A percentile compares a stretch with the other conserved stretches of the same genome.
Evolutionary conservation across 2,329 filamentous ascomycete species (phyloP).

Genomic region (Verticillium dahliae): DNA sequence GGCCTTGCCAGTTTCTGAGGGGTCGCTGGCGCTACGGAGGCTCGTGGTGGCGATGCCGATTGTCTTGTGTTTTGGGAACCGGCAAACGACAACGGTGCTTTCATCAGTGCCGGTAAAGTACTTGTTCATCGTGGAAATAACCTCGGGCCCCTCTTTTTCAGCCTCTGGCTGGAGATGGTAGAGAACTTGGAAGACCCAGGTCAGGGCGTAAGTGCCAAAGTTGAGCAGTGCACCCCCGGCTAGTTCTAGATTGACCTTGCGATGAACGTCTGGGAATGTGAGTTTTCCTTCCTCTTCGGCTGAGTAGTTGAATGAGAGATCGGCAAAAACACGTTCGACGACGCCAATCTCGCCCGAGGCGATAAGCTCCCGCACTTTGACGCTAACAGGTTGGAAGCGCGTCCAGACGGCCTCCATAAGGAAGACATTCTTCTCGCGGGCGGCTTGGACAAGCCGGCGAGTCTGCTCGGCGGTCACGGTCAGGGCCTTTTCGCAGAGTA

Average conservation of each 20-base stretch:
- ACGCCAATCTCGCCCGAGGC: conserved; percentile 47
- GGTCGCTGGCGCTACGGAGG: conserved; percentile 55
- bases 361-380: conserved; percentile 64
- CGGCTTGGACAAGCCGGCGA: conserved; percentile 63
- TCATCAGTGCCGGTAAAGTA: conserved; percentile 68
- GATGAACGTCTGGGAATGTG: conserved; percentile 54
- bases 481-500: conserved; percentile 86
- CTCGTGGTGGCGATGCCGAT: conserved; percentile 68
- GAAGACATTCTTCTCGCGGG: conserved; percentile 65
- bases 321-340: conserved; percentile 53
- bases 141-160: conserved; percentile 58
- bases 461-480: conserved; percentile 77
- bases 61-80: conserved; percentile 62
- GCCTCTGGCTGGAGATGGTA: conserved; percentile 71
- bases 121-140: conserved; percentile 64
- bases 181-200: conserved; percentile 85
- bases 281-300: conserved; percentile 49
- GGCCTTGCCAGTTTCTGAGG: conserved; percentile 45
- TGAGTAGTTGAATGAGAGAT: conserved; percentile 55
- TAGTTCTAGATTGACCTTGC: conserved; percentile 77
- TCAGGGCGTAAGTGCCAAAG: conserved; percentile 81
- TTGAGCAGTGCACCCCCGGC: conserved; percentile 80
- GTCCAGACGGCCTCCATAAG: conserved; percentile 91
- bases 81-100: conserved; percentile 68
- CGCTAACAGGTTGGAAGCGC: conserved; percentile 77